Conservation (phyloP, 2,329 filamentous ascomycete species). For the Phaeosphaeriaceae sp. region DNA sequence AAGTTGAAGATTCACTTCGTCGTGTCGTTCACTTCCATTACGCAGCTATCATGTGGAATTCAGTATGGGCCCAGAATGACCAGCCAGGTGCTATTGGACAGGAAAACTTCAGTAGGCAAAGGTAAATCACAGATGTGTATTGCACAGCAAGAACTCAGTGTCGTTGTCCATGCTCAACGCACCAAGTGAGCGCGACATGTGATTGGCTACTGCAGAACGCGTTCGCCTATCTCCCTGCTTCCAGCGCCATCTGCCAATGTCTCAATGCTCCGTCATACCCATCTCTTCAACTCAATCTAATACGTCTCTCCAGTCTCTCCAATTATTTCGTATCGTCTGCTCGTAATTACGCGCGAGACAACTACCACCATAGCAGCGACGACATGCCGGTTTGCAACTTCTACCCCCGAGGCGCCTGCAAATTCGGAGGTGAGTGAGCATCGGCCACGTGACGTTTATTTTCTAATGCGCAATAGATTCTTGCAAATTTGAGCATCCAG, state of each 20-base stretch:
- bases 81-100: constrained; percentile 1
- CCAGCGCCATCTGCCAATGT: constrained; percentile 8
- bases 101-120: constrained; percentile 18
- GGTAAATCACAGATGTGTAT: constrained; percentile 22
- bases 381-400: constrained; percentile 64
- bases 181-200: constrained; percentile 9
- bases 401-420: constrained; percentile 70
- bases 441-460: neutral
- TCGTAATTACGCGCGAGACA: neutral
- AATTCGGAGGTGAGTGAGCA: constrained; percentile 62
- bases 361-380: constrained; percentile 14
- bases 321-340: constrained; percentile 16
- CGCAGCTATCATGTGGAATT: constrained; percentile 19
- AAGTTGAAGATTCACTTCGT: too few relatives aligned
- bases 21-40: neutral
- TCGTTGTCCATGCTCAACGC: constrained; percentile 5
- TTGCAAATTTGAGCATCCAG: constrained; percentile 67
- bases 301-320: neutral
- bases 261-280: constrained; percentile 9
- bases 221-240: constrained; percentile 21
- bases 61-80: constrained; percentile 21
- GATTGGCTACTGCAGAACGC: constrained; percentile 30
- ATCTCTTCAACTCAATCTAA: constrained; percentile 16
- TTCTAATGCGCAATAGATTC: constrained; percentile 52
- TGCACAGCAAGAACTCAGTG: constrained; percentile 8